Evolutionary conservation across 1,139 yeast genomes (phyloP), one percentile per base, ranked within the genome.

Genomic region (Fermentozyma sake): DNA sequence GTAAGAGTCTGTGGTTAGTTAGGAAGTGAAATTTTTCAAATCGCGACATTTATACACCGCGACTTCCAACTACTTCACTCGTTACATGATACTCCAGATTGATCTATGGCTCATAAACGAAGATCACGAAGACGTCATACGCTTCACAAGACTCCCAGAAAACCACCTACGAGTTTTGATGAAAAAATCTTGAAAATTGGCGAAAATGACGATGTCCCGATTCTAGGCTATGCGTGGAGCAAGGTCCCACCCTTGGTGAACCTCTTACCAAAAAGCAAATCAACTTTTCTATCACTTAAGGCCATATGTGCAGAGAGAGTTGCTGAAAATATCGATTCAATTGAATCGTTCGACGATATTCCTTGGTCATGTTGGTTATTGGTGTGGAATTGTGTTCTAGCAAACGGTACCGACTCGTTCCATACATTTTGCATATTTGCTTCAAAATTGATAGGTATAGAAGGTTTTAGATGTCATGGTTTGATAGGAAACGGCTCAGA

Each of bases 381-480:
- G 15, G 61, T 66, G 2, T 66, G 72, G 72, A 41, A 43, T 4
- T 27, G 36, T 14, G 47, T 64, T 3, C 32, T 61, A 14, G 28
- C 28, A 6, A 23, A 42, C 10, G 46, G 53, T 19, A 48, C 46
- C 17, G 72, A 66, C 35, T 52, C 60, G 17, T 48, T 62, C 6
- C 40, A 42, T 3, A 40, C 50, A 2, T 63, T 58, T 32, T 34
- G 41, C 1, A 33, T 50, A 12, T 66, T 66, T 44, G 57, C 60
- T 1, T 28, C 42, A 2, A 33, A 31, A 12, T 55, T 58, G 28
- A 42, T 44, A 2, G 23, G 27, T 2, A 29, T 37, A 4, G 30
- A 26, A 0, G 34, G 36, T 1, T 62, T 63, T 30, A 37, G 41
- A 20, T 48, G 61, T 22, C 71, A 64, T 23, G 22, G 16, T 14